These are phyloP conservation scores for Sarocladiaceae sp. DNA, from an alignment of 2,329 filamentous ascomycete species.

Conservation along the genomic window DNA sequence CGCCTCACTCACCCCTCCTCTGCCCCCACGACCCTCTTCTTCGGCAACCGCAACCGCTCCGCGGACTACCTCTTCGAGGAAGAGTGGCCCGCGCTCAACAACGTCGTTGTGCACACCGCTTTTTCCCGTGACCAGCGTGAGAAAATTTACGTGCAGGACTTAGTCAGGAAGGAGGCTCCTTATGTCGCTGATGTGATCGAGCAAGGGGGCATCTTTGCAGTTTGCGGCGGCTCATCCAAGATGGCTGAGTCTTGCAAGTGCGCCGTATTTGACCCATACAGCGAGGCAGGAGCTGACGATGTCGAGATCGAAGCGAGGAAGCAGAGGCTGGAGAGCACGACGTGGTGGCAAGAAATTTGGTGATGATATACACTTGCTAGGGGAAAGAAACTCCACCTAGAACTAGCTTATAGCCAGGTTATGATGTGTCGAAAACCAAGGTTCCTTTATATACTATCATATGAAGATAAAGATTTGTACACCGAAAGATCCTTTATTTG, in stretches of 20 bases:
- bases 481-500: too few relatives aligned
- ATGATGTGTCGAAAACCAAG: too few relatives aligned
- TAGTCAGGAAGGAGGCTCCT: slow-evolving; percentile 37
- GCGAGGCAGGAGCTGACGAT: slow-evolving; percentile 27
- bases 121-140: slow-evolving; percentile 42
- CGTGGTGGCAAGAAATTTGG: slow-evolving; percentile 57
- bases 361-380: too few relatives aligned
- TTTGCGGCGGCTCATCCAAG: slow-evolving; percentile 51
- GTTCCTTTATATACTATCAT: too few relatives aligned
- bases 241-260: slow-evolving; percentile 51
- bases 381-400: too few relatives aligned
- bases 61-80: slow-evolving; percentile 77
- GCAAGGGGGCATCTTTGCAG: slow-evolving; percentile 38
- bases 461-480: too few relatives aligned
- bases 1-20: slow-evolving; percentile 34
- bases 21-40: slow-evolving; percentile 61
- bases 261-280: slow-evolving; percentile 44
- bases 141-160: slow-evolving; percentile 52
- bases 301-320: slow-evolving; percentile 33
- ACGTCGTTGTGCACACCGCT: slow-evolving; percentile 30
- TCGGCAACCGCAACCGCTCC: slow-evolving; percentile 68
- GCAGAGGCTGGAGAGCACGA: slow-evolving; percentile 26
- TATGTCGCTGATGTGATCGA: slow-evolving; percentile 27
- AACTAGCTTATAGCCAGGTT: too few relatives aligned
- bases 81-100: slow-evolving; percentile 58